Conservation (phyloP, 441 rosid genomes). For the Aleurites moluccanus region DNA sequence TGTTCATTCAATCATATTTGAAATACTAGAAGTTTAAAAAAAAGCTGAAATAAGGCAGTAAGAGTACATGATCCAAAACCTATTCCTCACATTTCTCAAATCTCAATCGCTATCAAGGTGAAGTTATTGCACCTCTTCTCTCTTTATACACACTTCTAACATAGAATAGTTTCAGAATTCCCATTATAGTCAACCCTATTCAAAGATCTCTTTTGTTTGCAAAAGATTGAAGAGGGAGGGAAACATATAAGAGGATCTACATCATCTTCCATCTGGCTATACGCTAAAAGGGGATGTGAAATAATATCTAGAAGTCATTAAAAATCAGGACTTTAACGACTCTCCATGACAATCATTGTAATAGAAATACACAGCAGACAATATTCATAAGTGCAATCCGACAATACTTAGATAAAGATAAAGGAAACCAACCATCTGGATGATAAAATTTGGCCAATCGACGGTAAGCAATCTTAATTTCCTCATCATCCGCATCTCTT, state of each 20-base stretch:
- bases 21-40: not conserved
- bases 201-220: not conserved
- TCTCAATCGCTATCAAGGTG: not conserved
- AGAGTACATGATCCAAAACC: not conserved
- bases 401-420: not conserved
- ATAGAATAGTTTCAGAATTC: not conserved
- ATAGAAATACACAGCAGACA: not conserved
- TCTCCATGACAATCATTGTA: not conserved
- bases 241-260: no score
- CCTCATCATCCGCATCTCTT: slow-evolving; percentile 76
- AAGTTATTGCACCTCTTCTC: not conserved
- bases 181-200: not conserved
- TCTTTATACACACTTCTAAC: not conserved
- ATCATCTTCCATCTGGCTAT: not conserved
- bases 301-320: not conserved
- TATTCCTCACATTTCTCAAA: not conserved
- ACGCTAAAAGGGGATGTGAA: not conserved
- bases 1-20: not conserved
- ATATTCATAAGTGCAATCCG: not conserved
- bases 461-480: slow-evolving; percentile 82
- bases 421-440: slow-evolving; percentile 73
- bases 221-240: no score
- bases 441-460: slow-evolving; percentile 91
- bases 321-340: not conserved
- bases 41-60: not conserved